Conservation (phyloP, 2,329 filamentous ascomycete genomes). For the Fusarium algeriense region DNA sequence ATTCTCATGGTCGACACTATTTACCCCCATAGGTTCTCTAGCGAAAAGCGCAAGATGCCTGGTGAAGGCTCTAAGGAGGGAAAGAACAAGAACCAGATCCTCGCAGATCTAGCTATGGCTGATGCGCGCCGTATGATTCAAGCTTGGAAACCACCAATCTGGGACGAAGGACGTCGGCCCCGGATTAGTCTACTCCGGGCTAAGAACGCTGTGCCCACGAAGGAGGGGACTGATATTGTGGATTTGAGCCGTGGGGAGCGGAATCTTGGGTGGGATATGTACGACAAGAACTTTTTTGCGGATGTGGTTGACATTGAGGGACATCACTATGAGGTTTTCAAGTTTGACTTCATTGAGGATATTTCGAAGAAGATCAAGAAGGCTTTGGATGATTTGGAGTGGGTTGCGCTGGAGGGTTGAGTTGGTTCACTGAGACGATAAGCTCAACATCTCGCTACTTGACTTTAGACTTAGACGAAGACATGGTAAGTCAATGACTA, state of each 20-base stretch:
- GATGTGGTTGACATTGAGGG: constrained; percentile 63
- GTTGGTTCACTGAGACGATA: background rate
- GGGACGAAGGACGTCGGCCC: constrained; percentile 54
- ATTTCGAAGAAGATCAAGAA: constrained; percentile 47
- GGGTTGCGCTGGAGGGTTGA: background rate
- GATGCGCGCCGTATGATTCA: constrained; percentile 57
- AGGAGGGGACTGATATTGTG: constrained; percentile 50
- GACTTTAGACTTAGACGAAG: background rate
- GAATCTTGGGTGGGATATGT: constrained; percentile 63
- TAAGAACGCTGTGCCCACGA: constrained; percentile 54
- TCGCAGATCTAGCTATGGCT: constrained; percentile 55
- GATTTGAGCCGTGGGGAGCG: constrained; percentile 59
- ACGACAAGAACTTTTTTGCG: constrained; percentile 59
- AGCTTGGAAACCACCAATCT: constrained; percentile 57
- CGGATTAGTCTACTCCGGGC: constrained; percentile 61
- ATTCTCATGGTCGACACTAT: constrained; percentile 67
- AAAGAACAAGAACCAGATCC: constrained; percentile 52
- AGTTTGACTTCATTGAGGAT: constrained; percentile 44
- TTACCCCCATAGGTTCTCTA: constrained; percentile 48
- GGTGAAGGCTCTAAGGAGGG: constrained; percentile 45
- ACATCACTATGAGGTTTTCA: constrained; percentile 65
- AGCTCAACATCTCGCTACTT: background rate
- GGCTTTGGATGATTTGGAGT: constrained; percentile 38
- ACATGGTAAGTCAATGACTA: background rate
- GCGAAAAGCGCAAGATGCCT: constrained; percentile 16